Evolutionary conservation across 106 monocot species (phyloP).

Genomic region (Phalaenopsis equestris): DNA sequence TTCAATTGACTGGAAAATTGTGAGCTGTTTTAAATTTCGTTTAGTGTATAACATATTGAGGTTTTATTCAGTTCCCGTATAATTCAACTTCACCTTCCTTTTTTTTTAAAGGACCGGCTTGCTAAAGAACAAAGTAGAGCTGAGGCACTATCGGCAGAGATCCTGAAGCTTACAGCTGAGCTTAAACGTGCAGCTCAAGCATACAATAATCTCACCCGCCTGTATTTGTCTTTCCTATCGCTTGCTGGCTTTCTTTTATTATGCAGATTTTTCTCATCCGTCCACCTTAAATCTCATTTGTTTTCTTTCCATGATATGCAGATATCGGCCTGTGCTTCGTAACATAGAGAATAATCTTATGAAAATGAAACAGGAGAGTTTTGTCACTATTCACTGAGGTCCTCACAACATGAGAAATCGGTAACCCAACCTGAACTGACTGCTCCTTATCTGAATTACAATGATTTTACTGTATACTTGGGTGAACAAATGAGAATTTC

Average conservation of each 20-base stretch:
- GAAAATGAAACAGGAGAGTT: constrained; percentile 92
- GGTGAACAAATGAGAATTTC: too few relatives aligned
- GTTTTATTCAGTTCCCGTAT: background rate
- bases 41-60: background rate
- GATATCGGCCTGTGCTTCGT: constrained; percentile 82
- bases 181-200: constrained; percentile 57
- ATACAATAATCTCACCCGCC: constrained; percentile 51
- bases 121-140: constrained; percentile 74
- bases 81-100: background rate
- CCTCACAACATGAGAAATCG: background rate
- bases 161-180: constrained; percentile 72
- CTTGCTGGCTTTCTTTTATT: background rate
- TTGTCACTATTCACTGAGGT: constrained; percentile 21
- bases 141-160: constrained; percentile 69
- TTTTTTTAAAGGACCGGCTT: constrained; percentile 38
- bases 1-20: too few relatives aligned
- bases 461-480: too few relatives aligned
- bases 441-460: background rate
- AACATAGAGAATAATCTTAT: constrained; percentile 78
- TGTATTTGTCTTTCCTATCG: constrained; percentile 31
- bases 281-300: background rate
- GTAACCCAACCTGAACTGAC: background rate
- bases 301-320: constrained; percentile 23
- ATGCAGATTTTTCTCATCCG: background rate
- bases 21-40: too few relatives aligned